These are phyloP conservation scores for Begonia fuchsioides DNA, from an alignment of 306 rosid genomes.

Conservation along the genomic window DNA sequence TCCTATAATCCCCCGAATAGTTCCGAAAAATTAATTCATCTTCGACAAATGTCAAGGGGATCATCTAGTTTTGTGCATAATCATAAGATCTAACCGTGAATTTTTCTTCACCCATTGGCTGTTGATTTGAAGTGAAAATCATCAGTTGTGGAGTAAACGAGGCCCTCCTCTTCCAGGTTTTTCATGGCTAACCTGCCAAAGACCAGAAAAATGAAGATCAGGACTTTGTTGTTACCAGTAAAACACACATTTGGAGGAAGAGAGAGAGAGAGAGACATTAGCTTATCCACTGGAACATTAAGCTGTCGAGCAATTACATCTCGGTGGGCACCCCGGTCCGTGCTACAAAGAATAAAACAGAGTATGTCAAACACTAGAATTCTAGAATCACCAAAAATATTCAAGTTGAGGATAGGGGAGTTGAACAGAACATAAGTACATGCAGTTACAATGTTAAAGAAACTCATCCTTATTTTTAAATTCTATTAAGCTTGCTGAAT, in stretches of 20 bases:
- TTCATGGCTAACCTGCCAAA: conserved; percentile 43
- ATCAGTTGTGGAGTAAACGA: conserved; percentile 35
- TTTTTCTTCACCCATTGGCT: conserved; percentile 54
- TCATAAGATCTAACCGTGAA: no score
- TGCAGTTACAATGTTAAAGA: no score
- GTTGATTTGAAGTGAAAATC: conserved; percentile 44
- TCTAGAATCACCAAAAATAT: not conserved
- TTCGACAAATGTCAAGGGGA: no score
- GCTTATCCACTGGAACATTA: conserved; percentile 40
- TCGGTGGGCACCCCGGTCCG: conserved; percentile 37
- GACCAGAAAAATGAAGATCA: conserved; percentile 13
- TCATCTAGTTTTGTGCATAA: no score
- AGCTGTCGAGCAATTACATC: conserved; percentile 35
- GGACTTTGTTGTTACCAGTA: not conserved
- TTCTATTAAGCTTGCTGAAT: no score
- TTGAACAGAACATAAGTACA: no score
- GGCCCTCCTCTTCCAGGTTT: conserved; percentile 35
- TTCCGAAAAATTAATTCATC: no score
- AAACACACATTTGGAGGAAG: conserved; percentile 1
- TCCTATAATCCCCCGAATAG: no score
- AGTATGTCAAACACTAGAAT: conserved; percentile 2
- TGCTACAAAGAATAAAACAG: conserved; percentile 25
- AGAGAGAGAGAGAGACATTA: conserved; percentile 46
- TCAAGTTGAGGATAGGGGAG: no score
- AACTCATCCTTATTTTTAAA: no score